Evolutionary conservation across 2,329 filamentous ascomycete genomes (phyloP), one percentile per base, ranked within the genome.

Genomic region (Onygenales sp.): DNA sequence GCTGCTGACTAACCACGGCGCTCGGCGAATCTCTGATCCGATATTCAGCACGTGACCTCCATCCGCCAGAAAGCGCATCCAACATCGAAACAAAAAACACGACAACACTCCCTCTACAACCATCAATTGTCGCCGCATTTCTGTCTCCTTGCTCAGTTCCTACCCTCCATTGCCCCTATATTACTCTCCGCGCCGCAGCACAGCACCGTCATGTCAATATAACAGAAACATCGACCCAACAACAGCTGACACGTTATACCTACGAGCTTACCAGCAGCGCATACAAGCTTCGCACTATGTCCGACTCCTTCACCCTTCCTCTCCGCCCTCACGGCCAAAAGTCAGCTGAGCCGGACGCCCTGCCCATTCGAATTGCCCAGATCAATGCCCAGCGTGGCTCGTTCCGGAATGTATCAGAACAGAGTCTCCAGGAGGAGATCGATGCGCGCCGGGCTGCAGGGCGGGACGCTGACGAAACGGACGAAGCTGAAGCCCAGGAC

Each of bases 341-440:
- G 34, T 21, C 42, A 2, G 40, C 48, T 10, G 51, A 53, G 4
- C 31, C 47, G 11, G 56, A 59, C 64, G 79, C 77, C 46, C 76
- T 96, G n/a, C 76, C 80, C 53, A 80, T 86, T 46, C 85, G 92
- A 60, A 89, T 96, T 60, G 74, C 79, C 54, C 88, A 91, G 59
- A 85, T 95, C 63, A 87, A 90, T 60, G 70, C 75, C 43, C 84
- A 94, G 63, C 84, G 87, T 56, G 88, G 88, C 11, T 87, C 88
- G 27, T 94, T 97, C 66, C 85, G 88, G 55, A 78, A 84, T 61
- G 77, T 97, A 58, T 88, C 83, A 49, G 87, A 95, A 67, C 78
- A 83, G 49, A 79, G 82, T 43, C 73, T 97, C 39, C 79, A 78
- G 49, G 80, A 84, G 37, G 85, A 93, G 62, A 84, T 93, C 14